Conservation (phyloP, 768 basidiomycete species). For the Flagelloscypha sp. region DNA sequence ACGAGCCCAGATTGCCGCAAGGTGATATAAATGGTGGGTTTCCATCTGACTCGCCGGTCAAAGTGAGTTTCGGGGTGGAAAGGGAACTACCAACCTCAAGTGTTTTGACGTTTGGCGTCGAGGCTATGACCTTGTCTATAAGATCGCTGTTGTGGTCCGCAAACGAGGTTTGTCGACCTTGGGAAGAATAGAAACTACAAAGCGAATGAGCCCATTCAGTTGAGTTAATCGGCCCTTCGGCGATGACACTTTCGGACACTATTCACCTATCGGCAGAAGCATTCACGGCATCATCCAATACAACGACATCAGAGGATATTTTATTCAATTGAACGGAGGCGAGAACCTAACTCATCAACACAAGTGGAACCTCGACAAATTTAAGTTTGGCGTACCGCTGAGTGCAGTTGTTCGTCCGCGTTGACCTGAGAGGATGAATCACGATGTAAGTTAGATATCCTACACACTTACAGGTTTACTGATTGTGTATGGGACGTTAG, state of each 20-base stretch:
- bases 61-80: slow-evolving; percentile 6
- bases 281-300: too few relatives aligned
- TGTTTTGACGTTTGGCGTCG: slow-evolving; percentile 49
- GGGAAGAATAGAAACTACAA: slow-evolving; percentile 76
- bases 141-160: slow-evolving; percentile 63
- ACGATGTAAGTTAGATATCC: too few relatives aligned
- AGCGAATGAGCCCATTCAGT: slow-evolving; percentile 2
- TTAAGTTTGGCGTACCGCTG: too few relatives aligned
- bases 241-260: slow-evolving; percentile 2
- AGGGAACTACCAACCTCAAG: slow-evolving; percentile 48
- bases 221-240: slow-evolving; percentile 1
- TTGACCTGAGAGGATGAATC: too few relatives aligned
- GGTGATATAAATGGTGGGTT: slow-evolving; percentile 74
- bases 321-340: too few relatives aligned
- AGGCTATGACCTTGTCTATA: slow-evolving; percentile 43
- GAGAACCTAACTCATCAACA: too few relatives aligned
- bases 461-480: slow-evolving; percentile 56
- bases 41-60: slow-evolving; percentile 53
- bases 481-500: slow-evolving; percentile 52
- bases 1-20: slow-evolving; percentile 61
- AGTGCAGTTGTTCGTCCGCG: too few relatives aligned
- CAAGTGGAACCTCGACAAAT: too few relatives aligned
- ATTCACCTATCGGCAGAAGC: slow-evolving; percentile 76
- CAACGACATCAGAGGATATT: too few relatives aligned
- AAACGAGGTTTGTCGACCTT: slow-evolving; percentile 77